phyloP scores from a whole-genome alignment of 2,329 filamentous ascomycete genomes.

The Penicillium sp. region DNA sequence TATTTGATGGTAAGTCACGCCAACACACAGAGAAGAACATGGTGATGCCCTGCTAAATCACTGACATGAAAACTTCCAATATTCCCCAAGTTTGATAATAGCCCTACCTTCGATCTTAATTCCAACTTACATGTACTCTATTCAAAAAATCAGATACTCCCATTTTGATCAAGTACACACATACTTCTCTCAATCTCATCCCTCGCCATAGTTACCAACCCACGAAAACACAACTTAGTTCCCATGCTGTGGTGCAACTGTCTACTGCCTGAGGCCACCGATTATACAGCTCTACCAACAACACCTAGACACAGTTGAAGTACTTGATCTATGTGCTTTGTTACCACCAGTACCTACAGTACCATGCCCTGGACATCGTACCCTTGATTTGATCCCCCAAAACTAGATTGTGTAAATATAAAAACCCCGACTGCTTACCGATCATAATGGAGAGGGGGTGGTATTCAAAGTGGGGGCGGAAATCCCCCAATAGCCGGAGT shows the following conservation, averaged over 20 bases:
- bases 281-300: neutral
- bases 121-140: too few species aligned
- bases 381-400: accelerated
- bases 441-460: neutral
- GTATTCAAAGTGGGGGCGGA: neutral
- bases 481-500: neutral
- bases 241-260: neutral
- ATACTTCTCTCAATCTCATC: neutral
- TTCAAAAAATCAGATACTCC: neutral
- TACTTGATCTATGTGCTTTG: neutral
- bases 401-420: neutral
- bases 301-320: neutral
- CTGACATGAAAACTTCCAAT: neutral
- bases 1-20: neutral
- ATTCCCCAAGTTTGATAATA: neutral
- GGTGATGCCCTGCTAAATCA: too few species aligned
- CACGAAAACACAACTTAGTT: neutral
- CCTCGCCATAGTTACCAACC: neutral
- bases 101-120: neutral
- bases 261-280: neutral
- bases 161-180: neutral
- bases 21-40: neutral
- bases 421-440: neutral
- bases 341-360: neutral
- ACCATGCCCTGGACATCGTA: accelerated